Evolutionary conservation across 176 grass and related monocot species (phyloP).

Genomic region (Avena insularis): DNA sequence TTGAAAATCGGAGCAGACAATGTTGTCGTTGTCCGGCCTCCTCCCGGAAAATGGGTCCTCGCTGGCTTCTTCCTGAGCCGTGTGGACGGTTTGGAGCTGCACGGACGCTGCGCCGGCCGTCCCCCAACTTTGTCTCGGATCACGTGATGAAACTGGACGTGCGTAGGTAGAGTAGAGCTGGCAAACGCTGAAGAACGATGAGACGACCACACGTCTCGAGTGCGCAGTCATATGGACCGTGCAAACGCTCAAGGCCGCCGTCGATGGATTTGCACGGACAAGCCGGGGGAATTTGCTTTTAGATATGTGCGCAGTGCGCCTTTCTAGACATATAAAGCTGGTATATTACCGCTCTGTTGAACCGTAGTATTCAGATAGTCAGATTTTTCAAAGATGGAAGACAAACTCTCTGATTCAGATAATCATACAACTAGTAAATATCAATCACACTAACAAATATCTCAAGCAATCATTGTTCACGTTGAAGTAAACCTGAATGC

Average conservation of each 20-base stretch:
- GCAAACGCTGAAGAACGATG: background rate
- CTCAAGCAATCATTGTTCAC: no score
- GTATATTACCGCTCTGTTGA: no score
- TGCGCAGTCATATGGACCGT: no score
- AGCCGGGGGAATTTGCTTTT: background rate
- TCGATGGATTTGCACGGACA: background rate
- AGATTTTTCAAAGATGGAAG: no score
- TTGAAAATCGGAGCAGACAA: background rate
- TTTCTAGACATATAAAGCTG: background rate
- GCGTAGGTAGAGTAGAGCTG: background rate
- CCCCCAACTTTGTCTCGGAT: constrained; percentile 2
- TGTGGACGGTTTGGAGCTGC: background rate
- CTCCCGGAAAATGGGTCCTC: constrained; percentile 28
- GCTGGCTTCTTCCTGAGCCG: constrained; percentile 13
- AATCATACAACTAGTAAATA: no score
- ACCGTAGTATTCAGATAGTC: no score
- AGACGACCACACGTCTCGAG: background rate
- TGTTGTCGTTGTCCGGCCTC: background rate
- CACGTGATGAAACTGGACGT: constrained; percentile 22
- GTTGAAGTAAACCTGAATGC: no score
- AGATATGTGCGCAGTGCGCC: background rate
- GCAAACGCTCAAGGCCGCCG: no score
- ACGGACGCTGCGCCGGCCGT: constrained; percentile 5
- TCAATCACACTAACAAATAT: no score
- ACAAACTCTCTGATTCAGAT: no score